These are phyloP conservation scores for Stipa capillata DNA, from an alignment of 176 grass and related monocot species.

Conservation along the genomic window DNA sequence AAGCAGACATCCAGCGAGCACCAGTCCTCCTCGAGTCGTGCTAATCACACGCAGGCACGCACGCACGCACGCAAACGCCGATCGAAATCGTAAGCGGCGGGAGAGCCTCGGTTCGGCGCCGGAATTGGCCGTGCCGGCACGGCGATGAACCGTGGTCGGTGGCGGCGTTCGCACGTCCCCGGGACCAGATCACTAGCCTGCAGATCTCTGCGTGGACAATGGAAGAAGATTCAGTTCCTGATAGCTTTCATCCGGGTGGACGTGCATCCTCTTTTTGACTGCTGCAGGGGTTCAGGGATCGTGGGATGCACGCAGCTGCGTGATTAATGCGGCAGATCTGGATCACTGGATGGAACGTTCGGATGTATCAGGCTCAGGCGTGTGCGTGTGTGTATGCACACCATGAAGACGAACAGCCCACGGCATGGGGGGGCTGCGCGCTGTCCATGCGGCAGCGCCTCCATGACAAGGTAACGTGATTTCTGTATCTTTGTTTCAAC, in stretches of 20 bases:
- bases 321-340: neutral
- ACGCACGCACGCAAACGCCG: neutral
- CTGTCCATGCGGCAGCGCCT: neutral
- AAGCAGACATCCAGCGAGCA: neutral
- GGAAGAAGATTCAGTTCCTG: neutral
- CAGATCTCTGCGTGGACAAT: neutral
- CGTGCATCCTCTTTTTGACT: neutral
- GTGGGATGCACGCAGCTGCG: neutral
- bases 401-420: neutral
- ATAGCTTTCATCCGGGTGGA: no score
- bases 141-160: no score
- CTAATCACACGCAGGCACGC: neutral
- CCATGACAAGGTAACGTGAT: neutral
- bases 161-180: no score
- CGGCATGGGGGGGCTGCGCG: neutral
- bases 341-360: neutral
- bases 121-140: neutral
- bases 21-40: slow-evolving; percentile 19
- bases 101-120: neutral
- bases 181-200: neutral
- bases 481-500: neutral
- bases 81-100: no score
- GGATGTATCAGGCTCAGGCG: neutral
- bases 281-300: neutral
- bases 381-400: neutral